phyloP scores from a whole-genome alignment of 192 early-diverging fungal genomes.

The Coemansia sp. region DNA sequence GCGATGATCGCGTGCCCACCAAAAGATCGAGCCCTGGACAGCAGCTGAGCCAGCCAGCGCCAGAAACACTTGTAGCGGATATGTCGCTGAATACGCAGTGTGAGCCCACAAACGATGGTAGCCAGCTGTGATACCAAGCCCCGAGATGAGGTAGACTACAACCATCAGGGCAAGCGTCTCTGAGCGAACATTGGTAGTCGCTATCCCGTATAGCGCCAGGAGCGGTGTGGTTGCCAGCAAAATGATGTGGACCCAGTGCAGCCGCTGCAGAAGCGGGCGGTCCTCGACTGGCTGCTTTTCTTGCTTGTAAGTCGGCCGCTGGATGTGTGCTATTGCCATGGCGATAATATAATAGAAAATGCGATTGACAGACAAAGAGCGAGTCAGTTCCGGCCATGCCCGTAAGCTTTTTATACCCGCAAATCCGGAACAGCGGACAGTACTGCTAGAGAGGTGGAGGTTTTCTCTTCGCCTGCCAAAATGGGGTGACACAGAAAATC shows the following conservation, averaged over 20 bases:
- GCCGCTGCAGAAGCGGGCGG: conserved; percentile 43
- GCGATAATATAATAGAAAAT: background rate
- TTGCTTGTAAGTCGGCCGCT: conserved; percentile 48
- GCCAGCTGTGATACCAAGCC: conserved; percentile 58
- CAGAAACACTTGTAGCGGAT: conserved; percentile 63
- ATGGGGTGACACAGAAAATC: background rate
- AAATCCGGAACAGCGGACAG: background rate
- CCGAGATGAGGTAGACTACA: conserved; percentile 23
- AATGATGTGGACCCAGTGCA: conserved; percentile 71
- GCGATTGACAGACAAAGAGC: background rate
- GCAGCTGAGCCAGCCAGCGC: conserved; percentile 68
- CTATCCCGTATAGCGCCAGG: conserved; percentile 73
- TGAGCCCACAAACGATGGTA: conserved; percentile 87
- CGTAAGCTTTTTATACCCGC: background rate
- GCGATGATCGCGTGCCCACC: conserved; percentile 86
- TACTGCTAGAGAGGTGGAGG: background rate
- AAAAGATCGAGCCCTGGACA: conserved; percentile 79
- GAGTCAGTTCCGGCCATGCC: background rate
- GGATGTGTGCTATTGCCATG: conserved; percentile 31
- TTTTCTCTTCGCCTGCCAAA: background rate
- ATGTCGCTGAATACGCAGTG: conserved; percentile 68
- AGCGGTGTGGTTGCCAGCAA: conserved; percentile 69
- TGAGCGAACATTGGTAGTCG: conserved; percentile 61
- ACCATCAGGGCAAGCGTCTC: conserved; percentile 63
- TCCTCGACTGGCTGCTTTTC: conserved; percentile 36